These are phyloP conservation scores for Pythium scleroteichum DNA, from an alignment of 352 stramenopile genomes.

Conservation along the genomic window DNA sequence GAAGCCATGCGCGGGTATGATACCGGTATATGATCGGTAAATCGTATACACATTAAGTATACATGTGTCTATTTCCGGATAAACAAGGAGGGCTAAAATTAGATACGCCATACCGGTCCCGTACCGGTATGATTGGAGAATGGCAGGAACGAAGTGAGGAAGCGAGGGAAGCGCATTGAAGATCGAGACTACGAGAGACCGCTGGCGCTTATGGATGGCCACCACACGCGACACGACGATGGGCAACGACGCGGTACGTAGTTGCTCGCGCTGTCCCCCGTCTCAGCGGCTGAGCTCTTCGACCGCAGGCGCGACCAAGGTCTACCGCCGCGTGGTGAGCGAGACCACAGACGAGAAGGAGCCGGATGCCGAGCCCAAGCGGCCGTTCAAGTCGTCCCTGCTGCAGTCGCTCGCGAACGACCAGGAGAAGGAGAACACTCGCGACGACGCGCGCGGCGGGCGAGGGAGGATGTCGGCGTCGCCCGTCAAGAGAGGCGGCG, in stretches of 20 bases:
- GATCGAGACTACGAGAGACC: slow-evolving; percentile 16
- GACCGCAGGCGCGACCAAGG: slow-evolving; percentile 17
- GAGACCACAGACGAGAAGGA: slow-evolving; percentile 26
- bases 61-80: no score
- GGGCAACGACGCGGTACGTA: slow-evolving; percentile 32
- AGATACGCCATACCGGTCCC: slow-evolving; percentile 5
- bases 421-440: slow-evolving; percentile 20
- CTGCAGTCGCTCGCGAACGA: slow-evolving; percentile 33
- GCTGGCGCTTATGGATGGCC: slow-evolving; percentile 38
- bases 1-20: slow-evolving; percentile 4
- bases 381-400: slow-evolving; percentile 55
- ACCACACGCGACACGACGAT: slow-evolving; percentile 28
- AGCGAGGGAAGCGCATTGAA: slow-evolving; percentile 15
- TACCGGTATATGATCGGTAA: slow-evolving; percentile 4
- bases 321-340: slow-evolving; percentile 51
- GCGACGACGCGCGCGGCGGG: slow-evolving; percentile 4
- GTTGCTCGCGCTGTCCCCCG: not conserved
- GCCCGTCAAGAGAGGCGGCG: slow-evolving; percentile 22
- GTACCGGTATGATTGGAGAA: slow-evolving; percentile 17
- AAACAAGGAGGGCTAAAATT: not conserved
- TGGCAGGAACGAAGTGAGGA: slow-evolving; percentile 10
- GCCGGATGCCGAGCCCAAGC: slow-evolving; percentile 4
- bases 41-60: not conserved
- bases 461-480: slow-evolving; percentile 1
- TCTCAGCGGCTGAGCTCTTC: not conserved